Percentiles rank a stretch among this genome's conserved stretches.
phyloP scores from a whole-genome alignment of 306 rosid species.

The Trifolium pratense region DNA sequence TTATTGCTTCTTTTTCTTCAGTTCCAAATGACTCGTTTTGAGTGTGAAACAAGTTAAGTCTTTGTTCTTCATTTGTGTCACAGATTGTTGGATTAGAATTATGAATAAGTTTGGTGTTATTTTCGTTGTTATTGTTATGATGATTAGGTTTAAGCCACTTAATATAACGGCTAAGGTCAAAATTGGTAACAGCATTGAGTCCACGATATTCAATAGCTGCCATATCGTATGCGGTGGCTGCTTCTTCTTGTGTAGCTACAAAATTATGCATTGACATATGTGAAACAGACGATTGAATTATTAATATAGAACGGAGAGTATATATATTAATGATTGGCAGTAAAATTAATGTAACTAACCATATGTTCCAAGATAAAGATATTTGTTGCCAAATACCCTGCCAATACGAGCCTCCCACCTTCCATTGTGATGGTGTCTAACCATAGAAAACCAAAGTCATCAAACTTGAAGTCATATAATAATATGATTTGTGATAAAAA shows the following conservation, averaged over 20 bases:
- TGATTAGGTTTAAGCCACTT: slow-evolving; percentile 71
- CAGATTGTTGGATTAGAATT: slow-evolving; percentile 27
- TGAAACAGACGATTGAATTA: too few species aligned
- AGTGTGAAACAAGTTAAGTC: background rate
- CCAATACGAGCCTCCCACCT: slow-evolving; percentile 99
- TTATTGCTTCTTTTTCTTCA: slow-evolving; percentile 10
- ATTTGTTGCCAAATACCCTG: slow-evolving; percentile 88
- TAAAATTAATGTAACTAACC: slow-evolving; percentile 47
- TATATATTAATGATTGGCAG: background rate
- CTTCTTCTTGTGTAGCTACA: slow-evolving; percentile 96
- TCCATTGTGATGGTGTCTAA: slow-evolving; percentile 93
- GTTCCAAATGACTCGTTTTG: slow-evolving; percentile 9
- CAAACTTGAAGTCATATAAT: background rate
- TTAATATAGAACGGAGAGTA: too few species aligned
- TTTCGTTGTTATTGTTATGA: slow-evolving; percentile 4
- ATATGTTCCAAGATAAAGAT: slow-evolving; percentile 92
- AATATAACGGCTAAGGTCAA: slow-evolving; percentile 86
- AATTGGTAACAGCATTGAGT: slow-evolving; percentile 90
- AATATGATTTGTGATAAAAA: too few species aligned
- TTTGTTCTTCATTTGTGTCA: background rate
- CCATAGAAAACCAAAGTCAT: background rate
- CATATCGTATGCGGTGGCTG: slow-evolving; percentile 93
- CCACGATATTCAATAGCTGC: slow-evolving; percentile 98
- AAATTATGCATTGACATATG: too few species aligned
- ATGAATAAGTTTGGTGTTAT: slow-evolving; percentile 12